phyloP scores from a whole-genome alignment of 306 rosid genomes.

The Casuarina glauca region DNA sequence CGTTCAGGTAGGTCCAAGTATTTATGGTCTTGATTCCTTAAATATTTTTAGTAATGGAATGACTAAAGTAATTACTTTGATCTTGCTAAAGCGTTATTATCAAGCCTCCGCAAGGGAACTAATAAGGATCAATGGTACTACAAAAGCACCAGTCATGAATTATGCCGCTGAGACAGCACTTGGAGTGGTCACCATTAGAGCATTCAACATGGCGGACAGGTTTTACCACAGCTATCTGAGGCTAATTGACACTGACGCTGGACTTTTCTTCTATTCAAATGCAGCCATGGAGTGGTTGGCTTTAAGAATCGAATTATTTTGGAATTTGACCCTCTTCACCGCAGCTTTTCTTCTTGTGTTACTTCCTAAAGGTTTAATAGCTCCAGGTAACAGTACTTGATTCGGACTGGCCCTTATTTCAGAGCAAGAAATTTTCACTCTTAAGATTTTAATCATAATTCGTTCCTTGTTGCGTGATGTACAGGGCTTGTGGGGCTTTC shows the following conservation, averaged over 20 bases:
- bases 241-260: constrained; percentile 71
- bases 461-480: constrained; percentile 2
- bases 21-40: background rate
- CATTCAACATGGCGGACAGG: constrained; percentile 50
- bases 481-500: constrained; percentile 81
- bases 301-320: constrained; percentile 67
- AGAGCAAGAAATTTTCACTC: background rate
- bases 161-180: constrained; percentile 76
- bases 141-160: constrained; percentile 86
- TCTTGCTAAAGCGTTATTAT: constrained; percentile 52
- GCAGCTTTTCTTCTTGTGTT: constrained; percentile 58
- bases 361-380: constrained; percentile 55
- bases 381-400: constrained; percentile 51
- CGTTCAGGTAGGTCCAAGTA: constrained; percentile 41
- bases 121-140: constrained; percentile 80
- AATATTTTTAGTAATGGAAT: background rate
- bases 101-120: constrained; percentile 73
- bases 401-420: background rate
- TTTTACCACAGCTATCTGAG: constrained; percentile 56
- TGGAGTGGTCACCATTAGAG: constrained; percentile 79
- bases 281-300: constrained; percentile 64
- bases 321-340: constrained; percentile 62
- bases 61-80: background rate
- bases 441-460: background rate
- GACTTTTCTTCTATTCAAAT: constrained; percentile 64